Conservation (phyloP, 2,329 filamentous ascomycete species). For the Colletotrichum orchidophilum region DNA sequence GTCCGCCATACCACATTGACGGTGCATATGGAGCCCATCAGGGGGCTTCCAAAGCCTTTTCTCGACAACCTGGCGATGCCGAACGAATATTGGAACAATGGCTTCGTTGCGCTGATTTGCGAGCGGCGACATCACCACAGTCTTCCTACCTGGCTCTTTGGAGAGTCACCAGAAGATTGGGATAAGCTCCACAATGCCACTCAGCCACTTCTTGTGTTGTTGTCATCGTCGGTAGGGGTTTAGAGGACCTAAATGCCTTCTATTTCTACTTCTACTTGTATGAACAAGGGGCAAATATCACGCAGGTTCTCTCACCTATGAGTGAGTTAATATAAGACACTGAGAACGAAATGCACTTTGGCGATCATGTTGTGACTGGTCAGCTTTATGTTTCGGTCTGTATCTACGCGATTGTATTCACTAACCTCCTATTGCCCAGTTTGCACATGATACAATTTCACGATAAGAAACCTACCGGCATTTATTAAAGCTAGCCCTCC, state of each 20-base stretch:
- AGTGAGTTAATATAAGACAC: not conserved
- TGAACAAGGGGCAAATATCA: not conserved
- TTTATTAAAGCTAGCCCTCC: not conserved
- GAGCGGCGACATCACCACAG: not conserved
- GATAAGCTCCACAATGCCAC: not conserved
- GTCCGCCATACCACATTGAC: not conserved
- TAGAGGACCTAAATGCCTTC: not conserved
- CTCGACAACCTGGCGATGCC: not conserved
- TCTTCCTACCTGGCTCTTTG: not conserved
- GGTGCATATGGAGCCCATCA: not conserved
- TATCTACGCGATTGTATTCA: not conserved
- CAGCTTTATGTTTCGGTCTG: not conserved
- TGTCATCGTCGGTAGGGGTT: not conserved
- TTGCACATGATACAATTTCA: not conserved
- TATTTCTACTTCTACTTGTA: not conserved
- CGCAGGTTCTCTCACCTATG: not conserved
- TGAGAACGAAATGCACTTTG: not conserved
- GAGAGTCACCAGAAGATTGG: not conserved
- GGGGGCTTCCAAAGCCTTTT: not conserved
- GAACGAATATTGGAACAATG: not conserved
- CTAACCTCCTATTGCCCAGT: not conserved
- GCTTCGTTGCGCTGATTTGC: not conserved
- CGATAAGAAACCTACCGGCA: not conserved
- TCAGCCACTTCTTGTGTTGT: not conserved
- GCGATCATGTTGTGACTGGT: not conserved